Percentiles rank a stretch among this genome's conserved stretches.
Evolutionary conservation across 805 yeast genomes (phyloP).

Genomic region (Priceomyces haplophilus): DNA sequence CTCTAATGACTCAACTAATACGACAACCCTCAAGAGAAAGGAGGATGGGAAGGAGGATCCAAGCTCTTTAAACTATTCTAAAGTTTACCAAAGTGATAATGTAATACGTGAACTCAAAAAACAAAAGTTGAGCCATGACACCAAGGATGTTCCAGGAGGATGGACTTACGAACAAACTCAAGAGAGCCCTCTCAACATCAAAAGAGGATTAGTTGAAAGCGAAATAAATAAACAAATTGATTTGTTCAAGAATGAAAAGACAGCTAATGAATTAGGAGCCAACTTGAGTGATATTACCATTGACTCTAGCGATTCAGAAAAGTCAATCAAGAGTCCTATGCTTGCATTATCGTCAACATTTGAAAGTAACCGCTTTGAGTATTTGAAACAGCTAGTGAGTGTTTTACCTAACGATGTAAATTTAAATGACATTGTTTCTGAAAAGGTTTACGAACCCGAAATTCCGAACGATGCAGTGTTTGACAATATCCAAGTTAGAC

Average conservation of each 20-base stretch:
- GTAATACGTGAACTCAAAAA: slow-evolving; percentile 33
- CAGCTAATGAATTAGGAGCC: slow-evolving; percentile 20
- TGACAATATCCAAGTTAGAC: slow-evolving; percentile 36
- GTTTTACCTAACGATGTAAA: slow-evolving; percentile 28
- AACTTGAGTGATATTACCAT: slow-evolving; percentile 32
- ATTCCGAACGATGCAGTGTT: slow-evolving; percentile 34
- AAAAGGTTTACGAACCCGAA: slow-evolving; percentile 72
- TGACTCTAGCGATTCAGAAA: slow-evolving; percentile 20
- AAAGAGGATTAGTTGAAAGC: slow-evolving; percentile 27
- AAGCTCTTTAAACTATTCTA: slow-evolving; percentile 26
- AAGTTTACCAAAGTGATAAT: slow-evolving; percentile 27
- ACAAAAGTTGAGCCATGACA: slow-evolving; percentile 27
- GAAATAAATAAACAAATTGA: slow-evolving; percentile 29
- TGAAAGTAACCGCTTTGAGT: slow-evolving; percentile 23
- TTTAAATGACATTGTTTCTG: slow-evolving; percentile 46
- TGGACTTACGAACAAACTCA: slow-evolving; percentile 23
- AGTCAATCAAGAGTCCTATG: not conserved
- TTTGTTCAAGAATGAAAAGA: slow-evolving; percentile 18
- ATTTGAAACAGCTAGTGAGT: slow-evolving; percentile 33
- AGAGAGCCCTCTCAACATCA: slow-evolving; percentile 23
- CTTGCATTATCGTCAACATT: slow-evolving; percentile 10
- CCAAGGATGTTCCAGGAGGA: slow-evolving; percentile 36
- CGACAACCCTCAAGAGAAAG: slow-evolving; percentile 29
- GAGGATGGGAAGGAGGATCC: slow-evolving; percentile 45
- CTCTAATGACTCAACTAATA: slow-evolving; percentile 24